These are phyloP conservation scores for Lavandula angustifolia DNA, from an alignment of 257 asterid genomes.

Conservation along the genomic window DNA sequence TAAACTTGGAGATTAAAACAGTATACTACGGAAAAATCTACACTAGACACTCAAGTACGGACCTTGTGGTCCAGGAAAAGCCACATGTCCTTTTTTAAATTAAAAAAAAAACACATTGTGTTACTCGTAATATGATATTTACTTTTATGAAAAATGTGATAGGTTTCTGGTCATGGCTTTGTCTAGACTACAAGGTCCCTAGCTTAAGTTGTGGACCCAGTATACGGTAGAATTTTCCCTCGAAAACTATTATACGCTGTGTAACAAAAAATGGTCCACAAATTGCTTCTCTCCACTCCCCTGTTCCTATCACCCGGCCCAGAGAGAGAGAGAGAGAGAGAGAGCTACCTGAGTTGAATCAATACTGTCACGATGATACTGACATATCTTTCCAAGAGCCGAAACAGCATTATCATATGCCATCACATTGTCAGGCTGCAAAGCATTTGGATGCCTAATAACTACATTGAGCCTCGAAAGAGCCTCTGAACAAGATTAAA, in stretches of 20 bases:
- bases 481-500: conserved; percentile 60
- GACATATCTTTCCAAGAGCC: conserved; percentile 94
- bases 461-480: conserved; percentile 78
- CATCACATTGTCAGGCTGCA: conserved; percentile 76
- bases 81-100: too few relatives aligned
- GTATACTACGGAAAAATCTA: background rate
- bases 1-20: conserved; percentile 6
- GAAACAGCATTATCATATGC: conserved; percentile 99
- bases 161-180: too few relatives aligned
- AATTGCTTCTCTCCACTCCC: background rate
- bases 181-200: too few relatives aligned
- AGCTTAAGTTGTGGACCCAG: too few relatives aligned
- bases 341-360: conserved; percentile 76
- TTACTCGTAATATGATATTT: too few relatives aligned
- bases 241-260: background rate
- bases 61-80: too few relatives aligned
- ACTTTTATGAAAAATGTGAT: too few relatives aligned
- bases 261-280: background rate
- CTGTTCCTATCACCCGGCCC: background rate
- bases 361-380: conserved; percentile 85
- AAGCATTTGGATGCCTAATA: conserved; percentile 68
- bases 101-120: too few relatives aligned
- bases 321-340: conserved; percentile 6
- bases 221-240: too few relatives aligned
- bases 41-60: too few relatives aligned